Evolutionary conservation across 2,329 filamentous ascomycete species (phyloP).

Genomic region (Neocatenulostroma microsporum): DNA sequence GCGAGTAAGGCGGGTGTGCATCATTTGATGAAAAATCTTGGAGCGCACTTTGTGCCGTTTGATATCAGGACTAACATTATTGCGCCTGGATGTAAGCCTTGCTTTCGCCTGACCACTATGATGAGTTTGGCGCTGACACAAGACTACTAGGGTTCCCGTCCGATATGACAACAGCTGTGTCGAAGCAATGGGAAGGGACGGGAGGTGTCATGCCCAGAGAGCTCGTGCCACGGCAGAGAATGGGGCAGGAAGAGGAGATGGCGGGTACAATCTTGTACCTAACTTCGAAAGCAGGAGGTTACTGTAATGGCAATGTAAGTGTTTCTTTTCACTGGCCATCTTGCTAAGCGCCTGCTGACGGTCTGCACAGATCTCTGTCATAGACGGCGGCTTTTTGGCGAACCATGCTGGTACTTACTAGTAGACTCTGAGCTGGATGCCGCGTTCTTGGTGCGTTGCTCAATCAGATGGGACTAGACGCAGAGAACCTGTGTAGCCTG

Average conservation of each 20-base stretch:
- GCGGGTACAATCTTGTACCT: slow-evolving; percentile 45
- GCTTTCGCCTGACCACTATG: no score
- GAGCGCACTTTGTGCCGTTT: slow-evolving; percentile 36
- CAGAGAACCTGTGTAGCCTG: no score
- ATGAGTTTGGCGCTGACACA: background rate
- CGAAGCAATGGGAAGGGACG: slow-evolving; percentile 30
- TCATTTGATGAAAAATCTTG: slow-evolving; percentile 40
- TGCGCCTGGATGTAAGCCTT: slow-evolving; percentile 36
- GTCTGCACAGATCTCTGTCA: no score
- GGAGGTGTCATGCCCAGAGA: slow-evolving; percentile 24
- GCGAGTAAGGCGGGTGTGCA: slow-evolving; percentile 38
- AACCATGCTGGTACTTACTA: slow-evolving; percentile 22
- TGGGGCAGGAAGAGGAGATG: slow-evolving; percentile 38
- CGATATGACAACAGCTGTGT: slow-evolving; percentile 36
- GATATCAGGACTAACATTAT: slow-evolving; percentile 42
- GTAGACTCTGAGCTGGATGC: no score
- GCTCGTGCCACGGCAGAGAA: slow-evolving; percentile 24
- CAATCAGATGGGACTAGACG: no score
- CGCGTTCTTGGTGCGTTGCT: no score
- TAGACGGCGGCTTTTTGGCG: slow-evolving; percentile 38
- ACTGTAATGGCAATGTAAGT: slow-evolving; percentile 48
- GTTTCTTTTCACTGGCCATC: no score
- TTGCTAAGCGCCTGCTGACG: no score
- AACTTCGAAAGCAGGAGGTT: slow-evolving; percentile 44
- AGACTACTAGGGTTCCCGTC: slow-evolving; percentile 30